phyloP scores from a whole-genome alignment of 2,329 filamentous ascomycete species.

The Alternaria novae-zelandiae region DNA sequence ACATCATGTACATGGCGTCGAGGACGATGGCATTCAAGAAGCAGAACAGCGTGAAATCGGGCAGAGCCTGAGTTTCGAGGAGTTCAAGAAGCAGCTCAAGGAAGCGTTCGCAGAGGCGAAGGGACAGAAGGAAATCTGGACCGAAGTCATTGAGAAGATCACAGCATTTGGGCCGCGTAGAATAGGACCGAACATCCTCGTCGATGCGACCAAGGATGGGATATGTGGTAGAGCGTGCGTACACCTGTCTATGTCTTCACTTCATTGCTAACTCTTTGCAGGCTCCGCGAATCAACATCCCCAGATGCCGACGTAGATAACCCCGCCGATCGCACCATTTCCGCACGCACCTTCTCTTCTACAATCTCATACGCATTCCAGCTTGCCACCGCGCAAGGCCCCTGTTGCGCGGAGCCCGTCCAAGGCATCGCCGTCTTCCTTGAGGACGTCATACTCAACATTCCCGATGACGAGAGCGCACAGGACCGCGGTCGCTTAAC shows the following conservation, averaged over 20 bases:
- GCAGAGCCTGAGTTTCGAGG: slow-evolving; percentile 70
- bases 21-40: slow-evolving; percentile 54
- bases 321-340: slow-evolving; percentile 46
- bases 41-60: slow-evolving; percentile 63
- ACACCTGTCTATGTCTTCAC: background rate
- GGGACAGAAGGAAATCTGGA: slow-evolving; percentile 78
- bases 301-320: slow-evolving; percentile 46
- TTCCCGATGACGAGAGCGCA: slow-evolving; percentile 59
- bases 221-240: slow-evolving; percentile 76
- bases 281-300: slow-evolving; percentile 34
- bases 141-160: slow-evolving; percentile 77
- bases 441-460: slow-evolving; percentile 73
- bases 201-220: slow-evolving; percentile 78
- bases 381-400: slow-evolving; percentile 84
- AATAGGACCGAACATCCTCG: slow-evolving; percentile 84
- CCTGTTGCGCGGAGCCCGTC: slow-evolving; percentile 89
- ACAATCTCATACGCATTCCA: slow-evolving; percentile 96
- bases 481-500: slow-evolving; percentile 79
- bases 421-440: slow-evolving; percentile 92
- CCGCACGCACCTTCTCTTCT: slow-evolving; percentile 77
- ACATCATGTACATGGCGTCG: slow-evolving; percentile 57
- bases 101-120: slow-evolving; percentile 73
- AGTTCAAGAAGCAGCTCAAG: slow-evolving; percentile 78
- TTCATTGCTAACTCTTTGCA: slow-evolving; percentile 19
- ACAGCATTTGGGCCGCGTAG: slow-evolving; percentile 88